A percentile compares a stretch with the other conserved stretches of the same genome.
These are phyloP conservation scores for Mycena albidolilacea DNA, from an alignment of 768 basidiomycete species.

Conservation along the genomic window DNA sequence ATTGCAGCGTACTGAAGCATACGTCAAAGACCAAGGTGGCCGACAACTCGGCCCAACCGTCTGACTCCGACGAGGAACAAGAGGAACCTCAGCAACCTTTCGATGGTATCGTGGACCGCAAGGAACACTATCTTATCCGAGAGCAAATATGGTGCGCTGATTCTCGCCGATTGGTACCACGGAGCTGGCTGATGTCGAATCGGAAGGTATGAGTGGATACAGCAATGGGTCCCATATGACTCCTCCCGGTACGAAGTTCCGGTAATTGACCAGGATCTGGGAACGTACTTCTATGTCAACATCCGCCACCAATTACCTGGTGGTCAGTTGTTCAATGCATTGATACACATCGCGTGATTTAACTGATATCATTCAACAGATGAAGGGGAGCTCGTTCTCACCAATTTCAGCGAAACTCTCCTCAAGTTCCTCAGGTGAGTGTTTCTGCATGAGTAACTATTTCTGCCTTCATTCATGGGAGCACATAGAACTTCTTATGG, in stretches of 20 bases:
- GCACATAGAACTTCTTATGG: conserved; percentile 34
- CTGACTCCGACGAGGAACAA: too few species aligned
- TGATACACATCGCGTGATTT: background rate
- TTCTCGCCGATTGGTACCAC: background rate
- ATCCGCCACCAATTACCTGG: conserved; percentile 18
- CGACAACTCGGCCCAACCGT: too few species aligned
- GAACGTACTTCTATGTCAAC: conserved; percentile 43
- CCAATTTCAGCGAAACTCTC: conserved; percentile 38
- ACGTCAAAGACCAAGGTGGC: too few species aligned
- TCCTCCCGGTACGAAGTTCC: conserved; percentile 28
- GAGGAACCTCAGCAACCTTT: too few species aligned
- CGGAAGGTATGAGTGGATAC: background rate
- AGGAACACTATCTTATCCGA: conserved; percentile 29
- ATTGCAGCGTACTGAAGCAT: too few species aligned
- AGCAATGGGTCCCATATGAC: conserved; percentile 41
- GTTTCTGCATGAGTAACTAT: background rate
- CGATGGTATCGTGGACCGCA: conserved; percentile 25
- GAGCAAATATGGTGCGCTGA: conserved; percentile 20
- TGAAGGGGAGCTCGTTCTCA: conserved; percentile 36
- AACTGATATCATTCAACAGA: conserved; percentile 1
- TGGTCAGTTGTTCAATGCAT: background rate
- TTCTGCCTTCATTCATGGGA: too few species aligned
- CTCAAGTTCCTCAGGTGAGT: conserved; percentile 36
- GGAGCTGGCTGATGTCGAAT: too few species aligned
- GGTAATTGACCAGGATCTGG: conserved; percentile 28